Evolutionary conservation across 2,329 filamentous ascomycete genomes (phyloP).

Genomic region (Cytospora chrysosperma): DNA sequence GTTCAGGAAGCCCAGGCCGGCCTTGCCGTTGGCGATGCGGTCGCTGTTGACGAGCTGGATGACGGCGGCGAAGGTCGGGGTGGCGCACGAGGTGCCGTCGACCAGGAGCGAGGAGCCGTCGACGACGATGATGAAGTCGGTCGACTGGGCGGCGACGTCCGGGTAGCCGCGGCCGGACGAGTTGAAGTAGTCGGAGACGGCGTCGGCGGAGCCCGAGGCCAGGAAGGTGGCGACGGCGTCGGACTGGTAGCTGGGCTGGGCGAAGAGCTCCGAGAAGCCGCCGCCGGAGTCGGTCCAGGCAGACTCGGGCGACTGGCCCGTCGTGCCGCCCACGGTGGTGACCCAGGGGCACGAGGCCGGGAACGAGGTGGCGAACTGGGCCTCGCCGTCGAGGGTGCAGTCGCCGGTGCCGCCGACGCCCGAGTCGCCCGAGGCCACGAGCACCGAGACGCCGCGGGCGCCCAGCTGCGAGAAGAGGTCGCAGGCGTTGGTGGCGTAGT

Average conservation of each 20-base stretch:
- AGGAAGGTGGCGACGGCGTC: slow-evolving; percentile 31
- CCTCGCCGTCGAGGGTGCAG: slow-evolving; percentile 27
- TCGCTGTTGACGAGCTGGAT: slow-evolving; percentile 54
- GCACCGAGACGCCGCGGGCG: slow-evolving; percentile 62
- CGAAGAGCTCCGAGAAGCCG: slow-evolving; percentile 50
- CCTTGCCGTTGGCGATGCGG: slow-evolving; percentile 43
- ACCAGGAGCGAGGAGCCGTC: not conserved
- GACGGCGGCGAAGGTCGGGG: slow-evolving; percentile 52
- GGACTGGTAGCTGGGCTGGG: slow-evolving; percentile 43
- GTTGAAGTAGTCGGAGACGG: slow-evolving; percentile 39
- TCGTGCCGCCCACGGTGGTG: slow-evolving; percentile 61
- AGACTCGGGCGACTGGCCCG: slow-evolving; percentile 48
- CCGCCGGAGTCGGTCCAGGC: slow-evolving; percentile 53
- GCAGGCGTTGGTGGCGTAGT: slow-evolving; percentile 53
- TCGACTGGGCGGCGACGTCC: slow-evolving; percentile 39
- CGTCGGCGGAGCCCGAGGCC: slow-evolving; percentile 5
- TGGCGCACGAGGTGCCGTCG: slow-evolving; percentile 40
- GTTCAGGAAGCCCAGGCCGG: slow-evolving; percentile 44
- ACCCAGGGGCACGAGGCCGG: slow-evolving; percentile 55
- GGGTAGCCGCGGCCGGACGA: slow-evolving; percentile 24
- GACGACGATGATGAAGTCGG: slow-evolving; percentile 25
- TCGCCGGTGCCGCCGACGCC: slow-evolving; percentile 35
- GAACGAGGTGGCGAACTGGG: slow-evolving; percentile 44
- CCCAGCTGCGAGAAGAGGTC: slow-evolving; percentile 64
- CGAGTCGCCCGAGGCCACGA: slow-evolving; percentile 62